Conservation (phyloP, 1,284 basidiomycete species). For the Phlebopus sp. region DNA sequence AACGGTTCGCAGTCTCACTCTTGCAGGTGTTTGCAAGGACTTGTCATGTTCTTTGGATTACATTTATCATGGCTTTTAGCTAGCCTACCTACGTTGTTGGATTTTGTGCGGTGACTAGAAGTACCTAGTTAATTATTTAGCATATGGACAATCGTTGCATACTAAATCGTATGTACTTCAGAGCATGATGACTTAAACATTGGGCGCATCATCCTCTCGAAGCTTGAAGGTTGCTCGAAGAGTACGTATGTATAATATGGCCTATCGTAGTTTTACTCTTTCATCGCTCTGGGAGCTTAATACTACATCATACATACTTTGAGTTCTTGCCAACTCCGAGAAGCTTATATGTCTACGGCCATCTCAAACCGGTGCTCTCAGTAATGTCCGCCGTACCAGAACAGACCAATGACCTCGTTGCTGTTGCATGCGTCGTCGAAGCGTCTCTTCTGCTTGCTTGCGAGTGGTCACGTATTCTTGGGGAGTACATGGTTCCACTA, state of each 20-base stretch:
- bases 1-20: neutral
- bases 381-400: constrained; percentile 22
- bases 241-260: too few species aligned
- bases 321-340: neutral
- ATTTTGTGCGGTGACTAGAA: too few species aligned
- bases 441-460: constrained; percentile 53
- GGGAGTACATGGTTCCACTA: constrained; percentile 50
- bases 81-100: constrained; percentile 2
- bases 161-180: too few species aligned
- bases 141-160: constrained; percentile 6
- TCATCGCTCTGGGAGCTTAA: too few species aligned
- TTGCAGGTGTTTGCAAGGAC: constrained; percentile 5
- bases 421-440: constrained; percentile 61
- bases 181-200: too few species aligned
- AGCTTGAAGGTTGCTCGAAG: too few species aligned
- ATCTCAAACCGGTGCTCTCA: constrained; percentile 1
- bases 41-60: neutral
- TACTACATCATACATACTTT: too few species aligned
- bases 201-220: too few species aligned
- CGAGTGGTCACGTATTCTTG: constrained; percentile 51
- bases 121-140: neutral
- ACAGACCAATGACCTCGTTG: constrained; percentile 35
- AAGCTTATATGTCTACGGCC: neutral
- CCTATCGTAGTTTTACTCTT: too few species aligned
- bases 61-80: too few species aligned